Evolutionary conservation across 2,329 filamentous ascomycete species (phyloP).

Genomic region (Aspergillus terreus): DNA sequence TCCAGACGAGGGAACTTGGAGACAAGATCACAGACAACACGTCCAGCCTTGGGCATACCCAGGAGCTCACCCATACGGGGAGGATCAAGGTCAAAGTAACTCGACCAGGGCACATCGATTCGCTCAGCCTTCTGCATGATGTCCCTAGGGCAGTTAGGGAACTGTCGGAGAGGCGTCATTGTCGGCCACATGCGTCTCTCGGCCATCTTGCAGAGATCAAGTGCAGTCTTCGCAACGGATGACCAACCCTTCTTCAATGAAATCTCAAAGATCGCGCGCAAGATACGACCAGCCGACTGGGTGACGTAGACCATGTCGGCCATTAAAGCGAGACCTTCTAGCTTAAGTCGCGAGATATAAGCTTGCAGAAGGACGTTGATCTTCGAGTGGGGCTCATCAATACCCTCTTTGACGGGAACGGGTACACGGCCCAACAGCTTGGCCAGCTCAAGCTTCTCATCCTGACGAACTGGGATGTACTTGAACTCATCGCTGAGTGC

Average conservation of each 20-base stretch:
- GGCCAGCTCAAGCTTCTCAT: conserved; percentile 93
- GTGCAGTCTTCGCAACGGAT: conserved; percentile 82
- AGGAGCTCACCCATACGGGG: conserved; percentile 94
- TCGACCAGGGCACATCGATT: conserved; percentile 89
- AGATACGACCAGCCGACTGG: conserved; percentile 92
- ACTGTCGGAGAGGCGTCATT: conserved; percentile 93
- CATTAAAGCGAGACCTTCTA: conserved; percentile 94
- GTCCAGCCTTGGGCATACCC: conserved; percentile 83
- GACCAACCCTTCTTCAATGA: conserved; percentile 97
- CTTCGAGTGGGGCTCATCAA: conserved; percentile 94
- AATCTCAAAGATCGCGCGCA: conserved; percentile 95
- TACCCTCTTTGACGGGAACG: conserved; percentile 94
- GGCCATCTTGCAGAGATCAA: conserved; percentile 97
- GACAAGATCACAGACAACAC: conserved; percentile 78
- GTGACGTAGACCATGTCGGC: conserved; percentile 98
- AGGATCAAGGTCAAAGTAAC: conserved; percentile 93
- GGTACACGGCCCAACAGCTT: conserved; percentile 87
- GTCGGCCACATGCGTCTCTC: conserved; percentile 99
- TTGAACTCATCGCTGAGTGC: conserved; percentile 97
- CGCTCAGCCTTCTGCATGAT: conserved; percentile 89
- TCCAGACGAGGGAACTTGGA: conserved; percentile 91
- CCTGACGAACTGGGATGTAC: conserved; percentile 94
- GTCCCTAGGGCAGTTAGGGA: conserved; percentile 74
- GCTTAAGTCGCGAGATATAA: conserved; percentile 89
- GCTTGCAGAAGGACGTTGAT: conserved; percentile 97